phyloP scores from a whole-genome alignment of 129 eudicot species.

The Artemisia annua region DNA sequence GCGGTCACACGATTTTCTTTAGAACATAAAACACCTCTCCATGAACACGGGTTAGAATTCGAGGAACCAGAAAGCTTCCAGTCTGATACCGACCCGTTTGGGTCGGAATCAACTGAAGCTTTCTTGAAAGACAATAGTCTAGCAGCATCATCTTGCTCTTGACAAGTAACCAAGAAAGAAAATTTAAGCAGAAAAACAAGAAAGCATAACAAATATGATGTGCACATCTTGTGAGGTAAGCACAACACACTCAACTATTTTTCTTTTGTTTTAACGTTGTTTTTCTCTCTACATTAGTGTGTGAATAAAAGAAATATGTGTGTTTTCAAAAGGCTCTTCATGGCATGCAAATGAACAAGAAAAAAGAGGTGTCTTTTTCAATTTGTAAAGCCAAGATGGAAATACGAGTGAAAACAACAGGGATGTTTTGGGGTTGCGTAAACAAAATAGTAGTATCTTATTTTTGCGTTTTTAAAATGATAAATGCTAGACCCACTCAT shows the following conservation, averaged over 20 bases:
- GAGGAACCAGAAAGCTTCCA: conserved; percentile 49
- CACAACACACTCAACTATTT: conserved; percentile 10
- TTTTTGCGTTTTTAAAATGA: no score
- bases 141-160: conserved; percentile 36
- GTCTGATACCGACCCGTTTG: conserved; percentile 47
- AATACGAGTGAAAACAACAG: conserved; percentile 23
- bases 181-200: conserved; percentile 32
- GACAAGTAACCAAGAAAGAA: conserved; percentile 24
- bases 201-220: conserved; percentile 15
- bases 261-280: not conserved
- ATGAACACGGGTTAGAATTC: conserved; percentile 52
- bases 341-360: conserved; percentile 36
- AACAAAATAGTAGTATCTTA: no score
- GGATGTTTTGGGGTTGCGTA: no score
- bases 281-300: conserved; percentile 41
- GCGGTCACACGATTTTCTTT: conserved; percentile 33
- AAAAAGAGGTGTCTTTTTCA: conserved; percentile 17
- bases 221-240: conserved; percentile 34
- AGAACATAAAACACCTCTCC: conserved; percentile 67
- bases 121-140: conserved; percentile 53
- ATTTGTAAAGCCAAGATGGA: conserved; percentile 20
- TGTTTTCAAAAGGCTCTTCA: conserved; percentile 1
- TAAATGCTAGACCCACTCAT: no score
- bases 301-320: conserved; percentile 13
- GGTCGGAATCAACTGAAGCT: conserved; percentile 58